Conservation (phyloP, 805 yeast species). For the Candida sanyiensis region DNA sequence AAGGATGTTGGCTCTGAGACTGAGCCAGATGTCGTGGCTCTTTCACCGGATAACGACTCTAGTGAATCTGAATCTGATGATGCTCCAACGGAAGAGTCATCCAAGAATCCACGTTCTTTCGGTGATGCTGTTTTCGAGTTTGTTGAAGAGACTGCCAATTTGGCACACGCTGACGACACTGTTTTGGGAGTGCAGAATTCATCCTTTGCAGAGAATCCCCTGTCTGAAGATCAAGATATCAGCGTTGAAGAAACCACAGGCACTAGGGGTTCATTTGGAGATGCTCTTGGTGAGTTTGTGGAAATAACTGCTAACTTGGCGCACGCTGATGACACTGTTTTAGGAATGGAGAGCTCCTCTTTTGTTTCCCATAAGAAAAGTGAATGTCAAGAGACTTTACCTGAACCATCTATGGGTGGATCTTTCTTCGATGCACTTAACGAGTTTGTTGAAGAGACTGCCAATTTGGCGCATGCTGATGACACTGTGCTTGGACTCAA, state of each 20-base stretch:
- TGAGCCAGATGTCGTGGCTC: too few relatives aligned
- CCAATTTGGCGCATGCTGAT: neutral
- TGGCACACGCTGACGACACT: neutral
- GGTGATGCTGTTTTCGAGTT: neutral
- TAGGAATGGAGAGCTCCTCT: neutral
- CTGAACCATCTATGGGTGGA: neutral
- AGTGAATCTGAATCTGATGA: neutral
- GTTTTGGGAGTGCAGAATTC: neutral
- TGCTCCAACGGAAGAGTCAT: neutral
- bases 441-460: conserved; percentile 4
- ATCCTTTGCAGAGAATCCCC: neutral
- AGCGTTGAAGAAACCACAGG: neutral
- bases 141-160: neutral
- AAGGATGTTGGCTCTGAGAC: too few relatives aligned
- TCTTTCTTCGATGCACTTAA: conserved; percentile 8
- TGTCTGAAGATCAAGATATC: neutral
- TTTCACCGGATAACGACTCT: neutral
- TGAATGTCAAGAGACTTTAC: neutral
- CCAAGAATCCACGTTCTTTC: neutral
- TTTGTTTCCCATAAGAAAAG: too few relatives aligned
- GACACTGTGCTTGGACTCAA: neutral
- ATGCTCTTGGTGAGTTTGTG: conserved; percentile 2
- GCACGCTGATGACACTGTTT: conserved; percentile 1
- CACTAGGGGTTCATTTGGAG: neutral
- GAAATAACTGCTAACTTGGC: neutral